Percentiles rank a stretch among this genome's conserved stretches.
Evolutionary conservation across 805 yeast genomes (phyloP).

Genomic region (Kuraishia piskuri): DNA sequence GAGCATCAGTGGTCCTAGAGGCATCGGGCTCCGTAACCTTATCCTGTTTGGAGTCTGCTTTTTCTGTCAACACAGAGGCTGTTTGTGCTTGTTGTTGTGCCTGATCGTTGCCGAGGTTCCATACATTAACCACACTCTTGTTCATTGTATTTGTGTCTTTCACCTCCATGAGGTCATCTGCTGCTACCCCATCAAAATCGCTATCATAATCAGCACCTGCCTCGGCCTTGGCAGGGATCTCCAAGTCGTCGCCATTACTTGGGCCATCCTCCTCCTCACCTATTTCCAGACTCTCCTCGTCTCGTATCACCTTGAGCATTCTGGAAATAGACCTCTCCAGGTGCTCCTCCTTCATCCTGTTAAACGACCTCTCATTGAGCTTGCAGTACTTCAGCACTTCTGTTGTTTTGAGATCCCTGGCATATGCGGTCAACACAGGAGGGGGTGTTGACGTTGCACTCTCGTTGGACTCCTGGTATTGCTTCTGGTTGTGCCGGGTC

Average conservation of each 20-base stretch:
- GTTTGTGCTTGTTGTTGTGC: background rate
- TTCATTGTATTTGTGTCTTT: conserved; percentile 63
- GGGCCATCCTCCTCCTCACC: conserved; percentile 20
- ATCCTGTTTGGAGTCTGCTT: conserved; percentile 69
- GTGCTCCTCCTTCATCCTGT: conserved; percentile 57
- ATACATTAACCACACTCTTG: conserved; percentile 62
- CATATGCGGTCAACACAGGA: conserved; percentile 40
- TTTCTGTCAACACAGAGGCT: conserved; percentile 30
- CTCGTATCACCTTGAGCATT: conserved; percentile 19
- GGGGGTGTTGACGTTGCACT: conserved; percentile 15
- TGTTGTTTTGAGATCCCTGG: conserved; percentile 42
- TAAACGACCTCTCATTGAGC: conserved; percentile 54
- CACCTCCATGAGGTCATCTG: conserved; percentile 52
- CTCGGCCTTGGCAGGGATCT: conserved; percentile 41
- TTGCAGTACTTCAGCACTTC: conserved; percentile 56
- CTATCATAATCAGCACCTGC: conserved; percentile 42
- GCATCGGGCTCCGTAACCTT: conserved; percentile 48
- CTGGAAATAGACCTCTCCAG: conserved; percentile 51
- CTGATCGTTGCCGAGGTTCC: conserved; percentile 34
- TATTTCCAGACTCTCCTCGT: conserved; percentile 45
- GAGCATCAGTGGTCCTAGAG: conserved; percentile 5
- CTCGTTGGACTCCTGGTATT: conserved; percentile 22
- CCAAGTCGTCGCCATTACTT: background rate
- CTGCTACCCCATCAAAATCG: conserved; percentile 25
- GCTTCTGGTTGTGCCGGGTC: conserved; percentile 30